These are phyloP conservation scores for Fonsecaea multimorphosa DNA, from an alignment of 2,329 filamentous ascomycete genomes.

Conservation along the genomic window DNA sequence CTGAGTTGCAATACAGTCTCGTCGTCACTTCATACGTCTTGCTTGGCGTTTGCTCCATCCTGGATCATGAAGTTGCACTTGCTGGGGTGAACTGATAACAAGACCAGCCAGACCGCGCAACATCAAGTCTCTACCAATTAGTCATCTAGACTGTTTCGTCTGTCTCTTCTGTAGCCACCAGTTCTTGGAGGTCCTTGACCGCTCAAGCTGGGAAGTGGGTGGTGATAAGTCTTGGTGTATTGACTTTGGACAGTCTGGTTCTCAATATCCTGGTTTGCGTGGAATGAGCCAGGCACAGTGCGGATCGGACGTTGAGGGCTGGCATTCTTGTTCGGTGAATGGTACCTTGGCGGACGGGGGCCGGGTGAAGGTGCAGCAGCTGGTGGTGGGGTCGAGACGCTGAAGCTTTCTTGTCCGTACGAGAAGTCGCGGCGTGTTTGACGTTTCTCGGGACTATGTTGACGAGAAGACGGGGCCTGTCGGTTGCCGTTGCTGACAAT, in stretches of 20 bases:
- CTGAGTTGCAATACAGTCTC: conserved; percentile 11
- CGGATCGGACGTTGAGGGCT: conserved; percentile 29
- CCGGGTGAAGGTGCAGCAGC: conserved; percentile 21
- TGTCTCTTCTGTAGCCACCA: conserved; percentile 37
- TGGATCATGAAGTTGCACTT: neutral
- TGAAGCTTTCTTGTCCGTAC: conserved; percentile 37
- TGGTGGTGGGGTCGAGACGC: conserved; percentile 24
- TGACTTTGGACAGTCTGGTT: conserved; percentile 46
- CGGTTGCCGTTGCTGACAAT: conserved; percentile 46
- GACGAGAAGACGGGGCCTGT: conserved; percentile 24
- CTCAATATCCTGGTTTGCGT: conserved; percentile 53
- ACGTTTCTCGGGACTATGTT: conserved; percentile 34
- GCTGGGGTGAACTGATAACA: neutral
- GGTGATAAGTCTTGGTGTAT: conserved; percentile 60
- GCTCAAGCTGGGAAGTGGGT: conserved; percentile 60
- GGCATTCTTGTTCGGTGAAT: conserved; percentile 31
- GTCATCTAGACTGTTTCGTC: conserved; percentile 37
- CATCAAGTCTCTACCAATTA: too few relatives aligned
- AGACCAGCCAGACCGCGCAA: neutral
- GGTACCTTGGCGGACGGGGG: conserved; percentile 32
- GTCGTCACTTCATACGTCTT: conserved; percentile 16
- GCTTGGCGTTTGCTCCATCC: neutral
- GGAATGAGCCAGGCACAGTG: conserved; percentile 50
- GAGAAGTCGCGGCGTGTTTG: conserved; percentile 39
- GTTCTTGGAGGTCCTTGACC: conserved; percentile 28